Conservation (phyloP, 768 basidiomycete genomes). For the Lepiota venenata region DNA sequence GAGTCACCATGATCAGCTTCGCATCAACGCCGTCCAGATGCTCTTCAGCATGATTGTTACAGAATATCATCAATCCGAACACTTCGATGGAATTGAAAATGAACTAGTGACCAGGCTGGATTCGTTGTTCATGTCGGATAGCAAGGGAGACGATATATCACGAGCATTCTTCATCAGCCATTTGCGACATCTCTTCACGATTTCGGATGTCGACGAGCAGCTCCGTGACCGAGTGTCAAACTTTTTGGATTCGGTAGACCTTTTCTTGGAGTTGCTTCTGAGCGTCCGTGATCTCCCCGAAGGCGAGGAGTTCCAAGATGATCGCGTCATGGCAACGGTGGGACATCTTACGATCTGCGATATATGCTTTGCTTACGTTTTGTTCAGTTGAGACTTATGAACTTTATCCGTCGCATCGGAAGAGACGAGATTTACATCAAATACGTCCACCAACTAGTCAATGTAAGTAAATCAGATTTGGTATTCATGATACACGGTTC, state of each 20-base stretch:
- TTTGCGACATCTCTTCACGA: conserved; percentile 85
- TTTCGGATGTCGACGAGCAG: conserved; percentile 74
- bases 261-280: conserved; percentile 88
- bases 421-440: conserved; percentile 94
- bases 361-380: conserved; percentile 13
- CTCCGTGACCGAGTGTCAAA: conserved; percentile 72
- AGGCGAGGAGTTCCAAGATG: conserved; percentile 92
- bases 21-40: conserved; percentile 88
- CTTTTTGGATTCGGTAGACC: conserved; percentile 88
- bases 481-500: conserved; percentile 12
- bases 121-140: conserved; percentile 89
- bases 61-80: conserved; percentile 79
- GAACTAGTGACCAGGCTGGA: conserved; percentile 91
- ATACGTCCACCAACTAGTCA: conserved; percentile 93
- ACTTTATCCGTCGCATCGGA: conserved; percentile 89
- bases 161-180: conserved; percentile 92
- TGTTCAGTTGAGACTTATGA: conserved; percentile 78
- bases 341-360: conserved; percentile 13
- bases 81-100: conserved; percentile 88
- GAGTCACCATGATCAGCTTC: conserved; percentile 90
- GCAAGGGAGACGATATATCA: conserved; percentile 87
- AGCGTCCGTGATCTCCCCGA: conserved; percentile 88
- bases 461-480: conserved; percentile 45
- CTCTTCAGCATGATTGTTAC: conserved; percentile 95
- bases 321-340: conserved; percentile 90